Base-by-base conservation (phyloP, 306 rosid species). In the Prunus mongolica region DNA sequence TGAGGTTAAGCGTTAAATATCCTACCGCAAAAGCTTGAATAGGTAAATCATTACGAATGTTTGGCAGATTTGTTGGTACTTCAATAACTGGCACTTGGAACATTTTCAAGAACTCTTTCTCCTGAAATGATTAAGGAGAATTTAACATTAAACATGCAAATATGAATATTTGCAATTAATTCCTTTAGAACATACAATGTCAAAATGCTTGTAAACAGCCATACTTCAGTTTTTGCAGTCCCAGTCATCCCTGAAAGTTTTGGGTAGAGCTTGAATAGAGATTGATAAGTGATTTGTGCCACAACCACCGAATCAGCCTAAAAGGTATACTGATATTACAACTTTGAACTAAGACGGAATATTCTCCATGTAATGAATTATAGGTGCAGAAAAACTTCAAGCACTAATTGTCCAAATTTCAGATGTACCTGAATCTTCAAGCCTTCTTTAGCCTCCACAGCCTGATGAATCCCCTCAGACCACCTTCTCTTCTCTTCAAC, bases 401-500 rank as follows among this genome's bases (percentile, higher is more conserved):
- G 58, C 78, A 69, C 71, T 38, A 77, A 70, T n/a, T 30, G 15
- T 57, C 47, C 62, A 83, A 74, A 45, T 25, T 64, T 60, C 58
- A 58, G 57, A 56, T 69, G 70, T 78, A 95, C 97, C 98, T 92
- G 92, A 87, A 95, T 95, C 82, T 95, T 88, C 72, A 92, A 74
- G 78, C 97, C 92, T 92, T 95, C 98, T 87, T 95, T 95, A 80
- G 96, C 98, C 89, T 95, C 97, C 69, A 90, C 97, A 78, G 98
- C 98, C 84, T 95, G 98, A 82, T 95, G 98, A 84, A 95, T 89
- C 67, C 98, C 98, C 69, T 95, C 97, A 81, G 97, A 95, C 98
- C 98, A 95, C 84, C 98, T 86, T 84, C 96, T 89, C 86, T 92
- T 95, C 79, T 95, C 98, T 84, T 95, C 97, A 67, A 92, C 97